phyloP scores from a whole-genome alignment of 345 rosid species.

The Gossypium mustelinum region DNA sequence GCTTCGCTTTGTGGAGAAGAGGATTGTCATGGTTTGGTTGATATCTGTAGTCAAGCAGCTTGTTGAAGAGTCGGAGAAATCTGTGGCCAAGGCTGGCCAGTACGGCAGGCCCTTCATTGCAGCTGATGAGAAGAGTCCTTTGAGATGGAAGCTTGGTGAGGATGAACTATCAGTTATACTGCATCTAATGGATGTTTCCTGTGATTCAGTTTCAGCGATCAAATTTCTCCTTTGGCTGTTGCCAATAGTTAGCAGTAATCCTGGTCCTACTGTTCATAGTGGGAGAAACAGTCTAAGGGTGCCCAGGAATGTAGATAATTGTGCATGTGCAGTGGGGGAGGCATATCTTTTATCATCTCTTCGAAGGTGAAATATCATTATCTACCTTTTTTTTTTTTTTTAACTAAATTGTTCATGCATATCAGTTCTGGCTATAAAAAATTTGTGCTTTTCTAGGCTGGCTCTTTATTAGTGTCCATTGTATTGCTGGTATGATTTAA shows the following conservation, averaged over 20 bases:
- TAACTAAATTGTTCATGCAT: background rate
- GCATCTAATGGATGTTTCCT: conserved; percentile 71
- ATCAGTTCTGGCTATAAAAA: background rate
- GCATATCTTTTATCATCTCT: conserved; percentile 71
- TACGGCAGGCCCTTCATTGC: conserved; percentile 47
- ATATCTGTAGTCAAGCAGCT: conserved; percentile 59
- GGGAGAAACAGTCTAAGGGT: conserved; percentile 56
- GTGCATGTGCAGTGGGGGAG: conserved; percentile 75
- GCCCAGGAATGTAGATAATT: conserved; percentile 64
- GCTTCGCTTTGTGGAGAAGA: conserved; percentile 69
- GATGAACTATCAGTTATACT: conserved; percentile 73
- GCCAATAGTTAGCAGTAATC: conserved; percentile 62
- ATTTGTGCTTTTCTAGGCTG: background rate
- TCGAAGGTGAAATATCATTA: conserved; percentile 49
- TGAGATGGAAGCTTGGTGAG: conserved; percentile 82
- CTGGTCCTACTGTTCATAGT: conserved; percentile 54
- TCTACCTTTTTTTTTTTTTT: background rate
- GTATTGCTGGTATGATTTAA: background rate
- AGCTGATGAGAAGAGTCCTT: conserved; percentile 53
- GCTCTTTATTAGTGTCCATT: background rate
- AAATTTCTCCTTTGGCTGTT: conserved; percentile 84
- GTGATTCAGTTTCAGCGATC: conserved; percentile 63
- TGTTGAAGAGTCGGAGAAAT: conserved; percentile 74
- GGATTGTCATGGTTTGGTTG: conserved; percentile 73
- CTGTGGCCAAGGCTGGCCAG: conserved; percentile 55